Evolutionary conservation across 2,329 filamentous ascomycete genomes (phyloP).

Genomic region (Lomentospora prolificans): DNA sequence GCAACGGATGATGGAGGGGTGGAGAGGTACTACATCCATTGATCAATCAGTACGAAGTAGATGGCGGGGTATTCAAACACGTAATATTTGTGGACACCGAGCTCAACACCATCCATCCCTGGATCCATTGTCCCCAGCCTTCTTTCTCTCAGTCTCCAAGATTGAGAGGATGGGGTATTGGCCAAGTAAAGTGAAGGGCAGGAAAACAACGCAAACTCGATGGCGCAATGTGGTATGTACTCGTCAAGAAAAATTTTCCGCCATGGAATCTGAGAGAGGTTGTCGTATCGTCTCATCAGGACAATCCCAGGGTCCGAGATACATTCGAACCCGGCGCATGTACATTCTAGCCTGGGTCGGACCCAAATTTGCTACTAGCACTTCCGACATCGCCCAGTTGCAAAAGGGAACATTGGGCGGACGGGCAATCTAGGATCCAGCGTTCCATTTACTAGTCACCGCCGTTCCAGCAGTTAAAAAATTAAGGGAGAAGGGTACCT

Average conservation of each 20-base stretch:
- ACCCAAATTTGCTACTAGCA: background rate
- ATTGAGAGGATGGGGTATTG: no score
- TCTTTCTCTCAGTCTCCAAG: no score
- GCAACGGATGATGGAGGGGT: no score
- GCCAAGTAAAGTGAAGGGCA: background rate
- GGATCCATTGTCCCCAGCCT: background rate
- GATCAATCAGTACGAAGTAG: no score
- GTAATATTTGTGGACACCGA: no score
- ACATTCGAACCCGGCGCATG: background rate
- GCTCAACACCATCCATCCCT: no score
- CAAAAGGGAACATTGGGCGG: background rate
- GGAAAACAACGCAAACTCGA: background rate
- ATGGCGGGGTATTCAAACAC: no score
- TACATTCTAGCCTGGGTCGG: background rate
- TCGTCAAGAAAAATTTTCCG: slow-evolving; percentile 1
- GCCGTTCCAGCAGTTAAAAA: background rate
- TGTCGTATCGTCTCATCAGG: background rate
- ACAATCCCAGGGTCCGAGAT: background rate
- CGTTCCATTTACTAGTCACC: background rate
- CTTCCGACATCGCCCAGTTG: slow-evolving; percentile 1
- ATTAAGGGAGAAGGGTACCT: background rate
- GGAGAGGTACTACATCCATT: no score
- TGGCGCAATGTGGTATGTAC: background rate
- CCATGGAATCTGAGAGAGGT: background rate
- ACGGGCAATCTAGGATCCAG: background rate